Percentiles rank a stretch among this genome's conserved stretches.
These are phyloP conservation scores for Alternaria postmessia DNA, from an alignment of 2,329 filamentous ascomycete species.

Conservation along the genomic window DNA sequence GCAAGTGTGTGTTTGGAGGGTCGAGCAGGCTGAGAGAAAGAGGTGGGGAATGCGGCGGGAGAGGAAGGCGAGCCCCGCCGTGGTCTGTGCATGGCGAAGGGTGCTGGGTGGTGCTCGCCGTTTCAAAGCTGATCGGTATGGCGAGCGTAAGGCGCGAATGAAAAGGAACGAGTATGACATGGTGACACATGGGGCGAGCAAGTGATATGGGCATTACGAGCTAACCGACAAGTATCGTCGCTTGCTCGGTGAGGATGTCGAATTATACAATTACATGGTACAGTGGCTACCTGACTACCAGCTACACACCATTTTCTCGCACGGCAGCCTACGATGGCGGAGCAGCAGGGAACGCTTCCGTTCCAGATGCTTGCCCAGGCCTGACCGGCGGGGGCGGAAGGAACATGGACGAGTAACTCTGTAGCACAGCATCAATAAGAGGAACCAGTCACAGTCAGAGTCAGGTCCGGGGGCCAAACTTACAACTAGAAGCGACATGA, in stretches of 20 bases:
- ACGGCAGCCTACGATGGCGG: slow-evolving; percentile 49
- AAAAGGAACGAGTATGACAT: neutral
- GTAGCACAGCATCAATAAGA: slow-evolving; percentile 25
- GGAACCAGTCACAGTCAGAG: neutral
- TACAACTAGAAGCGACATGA: slow-evolving; percentile 58
- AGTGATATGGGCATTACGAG: slow-evolving; percentile 1
- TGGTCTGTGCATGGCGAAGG: slow-evolving; percentile 18
- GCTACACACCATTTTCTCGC: slow-evolving; percentile 4
- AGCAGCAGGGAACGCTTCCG: slow-evolving; percentile 59
- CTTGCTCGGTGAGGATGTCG: slow-evolving; percentile 4
- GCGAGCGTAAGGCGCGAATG: slow-evolving; percentile 5
- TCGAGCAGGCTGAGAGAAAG: slow-evolving; percentile 24
- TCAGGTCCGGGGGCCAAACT: slow-evolving; percentile 28
- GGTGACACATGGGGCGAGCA: slow-evolving; percentile 2
- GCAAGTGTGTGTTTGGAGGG: slow-evolving; percentile 12
- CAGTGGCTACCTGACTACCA: slow-evolving; percentile 18
- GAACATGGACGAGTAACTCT: slow-evolving; percentile 70
- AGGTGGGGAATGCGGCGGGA: slow-evolving; percentile 30
- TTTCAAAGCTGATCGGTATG: slow-evolving; percentile 8
- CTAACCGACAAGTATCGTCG: slow-evolving; percentile 5
- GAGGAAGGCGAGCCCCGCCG: slow-evolving; percentile 19
- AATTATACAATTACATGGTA: slow-evolving; percentile 27
- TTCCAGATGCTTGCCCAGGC: slow-evolving; percentile 50
- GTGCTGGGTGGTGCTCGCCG: slow-evolving; percentile 14
- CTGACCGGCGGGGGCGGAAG: slow-evolving; percentile 61